phyloP scores from a whole-genome alignment of 2,329 filamentous ascomycete genomes.

The Colletotrichum truncatum region DNA sequence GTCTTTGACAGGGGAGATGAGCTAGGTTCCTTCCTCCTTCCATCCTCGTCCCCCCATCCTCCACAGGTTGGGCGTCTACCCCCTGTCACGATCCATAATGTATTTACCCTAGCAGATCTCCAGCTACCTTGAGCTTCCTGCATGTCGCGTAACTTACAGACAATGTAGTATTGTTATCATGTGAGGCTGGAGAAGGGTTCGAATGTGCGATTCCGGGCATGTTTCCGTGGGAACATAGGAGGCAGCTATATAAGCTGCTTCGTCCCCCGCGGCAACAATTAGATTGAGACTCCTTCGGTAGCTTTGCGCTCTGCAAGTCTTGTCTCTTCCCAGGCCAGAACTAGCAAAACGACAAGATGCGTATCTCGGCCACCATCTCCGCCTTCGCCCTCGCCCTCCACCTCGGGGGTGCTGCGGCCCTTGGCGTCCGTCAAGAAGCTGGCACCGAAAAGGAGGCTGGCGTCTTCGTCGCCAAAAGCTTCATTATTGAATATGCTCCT shows the following conservation, averaged over 20 bases:
- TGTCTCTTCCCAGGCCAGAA: background rate
- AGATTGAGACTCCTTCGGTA: background rate
- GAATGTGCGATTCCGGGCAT: background rate
- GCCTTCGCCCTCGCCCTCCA: conserved; percentile 23
- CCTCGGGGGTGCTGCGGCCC: conserved; percentile 18
- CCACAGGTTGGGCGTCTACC: no score
- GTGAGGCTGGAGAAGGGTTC: background rate
- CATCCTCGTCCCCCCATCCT: background rate
- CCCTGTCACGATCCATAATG: no score
- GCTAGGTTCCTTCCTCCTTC: background rate
- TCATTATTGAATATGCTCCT: conserved; percentile 35
- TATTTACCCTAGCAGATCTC: no score
- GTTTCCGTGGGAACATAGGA: background rate
- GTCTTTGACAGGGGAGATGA: conserved; percentile 11
- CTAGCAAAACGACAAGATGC: conserved; percentile 20
- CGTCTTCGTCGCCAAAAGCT: conserved; percentile 31
- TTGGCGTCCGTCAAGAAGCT: conserved; percentile 9
- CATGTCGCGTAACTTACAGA: background rate
- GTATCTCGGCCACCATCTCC: conserved; percentile 27
- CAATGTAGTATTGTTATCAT: background rate
- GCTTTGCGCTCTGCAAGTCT: conserved; percentile 16
- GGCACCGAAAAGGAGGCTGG: background rate
- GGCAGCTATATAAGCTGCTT: conserved; percentile 11
- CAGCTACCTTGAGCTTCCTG: background rate
- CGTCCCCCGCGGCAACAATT: background rate